phyloP scores from a whole-genome alignment of 2,329 filamentous ascomycete genomes.

The Emmonsia crescens region DNA sequence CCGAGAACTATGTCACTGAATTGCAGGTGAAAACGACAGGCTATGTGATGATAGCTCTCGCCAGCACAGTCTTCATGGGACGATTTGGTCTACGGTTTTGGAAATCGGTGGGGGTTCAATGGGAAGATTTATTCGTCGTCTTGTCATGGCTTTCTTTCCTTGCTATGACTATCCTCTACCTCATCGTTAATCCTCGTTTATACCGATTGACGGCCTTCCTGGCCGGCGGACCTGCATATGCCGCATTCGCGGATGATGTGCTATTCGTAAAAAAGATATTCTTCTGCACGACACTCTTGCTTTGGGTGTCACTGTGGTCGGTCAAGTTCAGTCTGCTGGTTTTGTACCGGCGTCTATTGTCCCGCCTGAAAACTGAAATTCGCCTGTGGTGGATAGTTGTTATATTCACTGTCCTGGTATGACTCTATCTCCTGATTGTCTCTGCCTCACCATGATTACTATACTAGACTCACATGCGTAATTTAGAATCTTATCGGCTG shows the following conservation, averaged over 20 bases:
- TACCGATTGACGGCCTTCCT: conserved; percentile 21
- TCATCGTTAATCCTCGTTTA: conserved; percentile 25
- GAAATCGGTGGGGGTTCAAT: conserved; percentile 5
- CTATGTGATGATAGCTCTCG: conserved; percentile 15
- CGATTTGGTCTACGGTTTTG: conserved; percentile 9
- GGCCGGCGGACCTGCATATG: conserved; percentile 11
- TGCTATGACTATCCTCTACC: conserved; percentile 22
- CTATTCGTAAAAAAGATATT: conserved; percentile 27
- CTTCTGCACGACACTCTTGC: conserved; percentile 17
- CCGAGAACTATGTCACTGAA: conserved; percentile 9
- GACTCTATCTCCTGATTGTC: conserved; percentile 6
- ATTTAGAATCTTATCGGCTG: conserved; percentile 28
- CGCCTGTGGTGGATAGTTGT: conserved; percentile 29
- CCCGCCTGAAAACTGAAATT: conserved; percentile 23
- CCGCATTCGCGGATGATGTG: conserved; percentile 22
- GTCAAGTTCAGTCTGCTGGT: conserved; percentile 32
- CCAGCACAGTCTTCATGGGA: conserved; percentile 11
- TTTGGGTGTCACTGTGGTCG: conserved; percentile 32
- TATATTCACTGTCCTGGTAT: conserved; percentile 25
- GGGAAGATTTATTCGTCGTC: conserved; percentile 9
- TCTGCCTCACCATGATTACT: not conserved
- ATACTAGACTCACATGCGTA: not conserved
- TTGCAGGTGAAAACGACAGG: conserved; percentile 9
- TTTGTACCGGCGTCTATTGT: conserved; percentile 29
- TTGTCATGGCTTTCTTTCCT: conserved; percentile 6